Evolutionary conservation across 106 monocot genomes (phyloP).

Genomic region (Triglochin maritima): DNA sequence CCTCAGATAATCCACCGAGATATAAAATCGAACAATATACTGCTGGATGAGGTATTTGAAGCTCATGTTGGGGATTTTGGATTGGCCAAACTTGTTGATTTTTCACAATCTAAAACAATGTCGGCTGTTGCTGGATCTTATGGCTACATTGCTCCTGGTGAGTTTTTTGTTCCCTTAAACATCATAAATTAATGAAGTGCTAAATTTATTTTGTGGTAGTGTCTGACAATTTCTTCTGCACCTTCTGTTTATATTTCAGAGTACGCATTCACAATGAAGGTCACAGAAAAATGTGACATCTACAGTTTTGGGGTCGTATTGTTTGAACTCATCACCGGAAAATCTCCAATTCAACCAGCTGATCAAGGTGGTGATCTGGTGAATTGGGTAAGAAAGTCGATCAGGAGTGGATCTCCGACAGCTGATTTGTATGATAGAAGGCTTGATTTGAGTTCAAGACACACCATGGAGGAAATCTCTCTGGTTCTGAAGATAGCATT

Average conservation of each 20-base stretch:
- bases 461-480: slow-evolving; percentile 45
- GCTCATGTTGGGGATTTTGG: slow-evolving; percentile 57
- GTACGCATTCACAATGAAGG: slow-evolving; percentile 89
- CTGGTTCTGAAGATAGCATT: slow-evolving; percentile 67
- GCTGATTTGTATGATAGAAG: slow-evolving; percentile 42
- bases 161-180: not conserved
- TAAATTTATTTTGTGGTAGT: too few relatives aligned
- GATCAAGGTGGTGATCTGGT: slow-evolving; percentile 67
- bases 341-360: slow-evolving; percentile 55
- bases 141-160: slow-evolving; percentile 87
- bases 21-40: slow-evolving; percentile 49
- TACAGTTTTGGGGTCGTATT: slow-evolving; percentile 83
- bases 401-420: slow-evolving; percentile 9
- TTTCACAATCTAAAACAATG: slow-evolving; percentile 48
- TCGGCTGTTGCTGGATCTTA: slow-evolving; percentile 77
- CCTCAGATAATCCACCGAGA: slow-evolving; percentile 55
- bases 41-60: slow-evolving; percentile 39
- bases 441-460: slow-evolving; percentile 38
- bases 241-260: slow-evolving; percentile 28
- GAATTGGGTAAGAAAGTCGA: slow-evolving; percentile 55
- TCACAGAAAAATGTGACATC: slow-evolving; percentile 77
- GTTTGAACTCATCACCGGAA: slow-evolving; percentile 64
- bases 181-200: too few relatives aligned
- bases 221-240: not conserved
- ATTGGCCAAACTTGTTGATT: slow-evolving; percentile 40